phyloP scores from a whole-genome alignment of 805 yeast species.

The Metschnikowia colocasiae region DNA sequence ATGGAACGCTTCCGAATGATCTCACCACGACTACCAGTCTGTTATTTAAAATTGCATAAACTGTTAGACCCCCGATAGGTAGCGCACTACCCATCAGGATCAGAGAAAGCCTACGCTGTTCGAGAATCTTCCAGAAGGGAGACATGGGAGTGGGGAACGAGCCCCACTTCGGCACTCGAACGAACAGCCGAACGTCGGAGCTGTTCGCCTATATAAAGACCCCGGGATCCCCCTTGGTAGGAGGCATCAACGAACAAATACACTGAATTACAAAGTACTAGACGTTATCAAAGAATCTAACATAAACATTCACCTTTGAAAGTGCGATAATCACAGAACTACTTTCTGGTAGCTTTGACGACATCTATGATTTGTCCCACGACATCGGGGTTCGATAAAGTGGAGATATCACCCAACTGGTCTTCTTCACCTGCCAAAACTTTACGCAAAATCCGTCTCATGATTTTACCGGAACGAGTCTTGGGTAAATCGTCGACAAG shows the following conservation, averaged over 20 bases:
- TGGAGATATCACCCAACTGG: slow-evolving; percentile 87
- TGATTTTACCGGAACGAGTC: slow-evolving; percentile 97
- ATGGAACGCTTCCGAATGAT: slow-evolving; percentile 4
- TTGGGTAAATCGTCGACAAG: slow-evolving; percentile 92
- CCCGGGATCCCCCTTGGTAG: too few species aligned
- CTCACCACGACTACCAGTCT: neutral
- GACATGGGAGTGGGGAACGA: too few species aligned
- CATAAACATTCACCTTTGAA: neutral
- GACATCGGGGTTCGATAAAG: slow-evolving; percentile 80
- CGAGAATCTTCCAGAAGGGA: too few species aligned
- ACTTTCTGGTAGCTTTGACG: slow-evolving; percentile 42
- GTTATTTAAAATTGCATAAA: neutral
- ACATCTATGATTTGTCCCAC: slow-evolving; percentile 73
- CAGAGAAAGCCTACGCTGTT: too few species aligned
- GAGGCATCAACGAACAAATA: too few species aligned
- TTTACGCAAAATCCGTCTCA: slow-evolving; percentile 96
- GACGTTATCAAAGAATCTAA: too few species aligned
- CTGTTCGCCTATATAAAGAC: too few species aligned
- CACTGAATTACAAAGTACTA: too few species aligned
- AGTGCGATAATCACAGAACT: neutral
- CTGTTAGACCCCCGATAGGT: too few species aligned
- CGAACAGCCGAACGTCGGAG: too few species aligned
- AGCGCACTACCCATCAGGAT: too few species aligned
- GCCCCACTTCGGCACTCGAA: too few species aligned
- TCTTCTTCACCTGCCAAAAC: slow-evolving; percentile 89